A percentile compares a stretch with the other conserved stretches of the same genome.
phyloP scores from a whole-genome alignment of 371 early-diverging fungal genomes.

The Mucor indicus region DNA sequence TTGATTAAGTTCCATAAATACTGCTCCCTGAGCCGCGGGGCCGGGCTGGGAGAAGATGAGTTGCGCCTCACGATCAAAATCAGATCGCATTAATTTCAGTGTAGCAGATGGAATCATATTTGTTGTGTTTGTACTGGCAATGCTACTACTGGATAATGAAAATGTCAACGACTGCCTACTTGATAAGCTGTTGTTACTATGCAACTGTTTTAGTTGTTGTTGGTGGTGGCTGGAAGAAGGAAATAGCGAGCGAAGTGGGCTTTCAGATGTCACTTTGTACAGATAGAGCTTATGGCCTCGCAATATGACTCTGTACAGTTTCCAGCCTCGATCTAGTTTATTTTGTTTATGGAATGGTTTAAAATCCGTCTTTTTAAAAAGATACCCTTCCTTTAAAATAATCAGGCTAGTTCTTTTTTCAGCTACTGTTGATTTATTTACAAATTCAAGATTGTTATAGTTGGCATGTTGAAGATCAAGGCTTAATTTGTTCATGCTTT shows the following conservation, averaged over 20 bases:
- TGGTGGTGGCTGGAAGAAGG: constrained; percentile 29
- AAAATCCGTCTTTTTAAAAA: constrained; percentile 66
- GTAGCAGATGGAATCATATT: background rate
- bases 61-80: constrained; percentile 29
- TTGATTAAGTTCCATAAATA: constrained; percentile 24
- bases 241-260: constrained; percentile 49
- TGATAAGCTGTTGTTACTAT: constrained; percentile 10
- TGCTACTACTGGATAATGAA: constrained; percentile 34
- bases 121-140: constrained; percentile 23
- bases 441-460: too few species aligned
- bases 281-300: constrained; percentile 80
- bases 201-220: constrained; percentile 2
- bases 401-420: constrained; percentile 37
- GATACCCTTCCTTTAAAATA: constrained; percentile 57
- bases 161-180: constrained; percentile 17
- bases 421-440: too few species aligned
- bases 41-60: constrained; percentile 13
- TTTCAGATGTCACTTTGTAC: constrained; percentile 69
- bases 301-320: constrained; percentile 70
- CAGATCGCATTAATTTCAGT: constrained; percentile 2
- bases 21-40: constrained; percentile 16
- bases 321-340: constrained; percentile 71
- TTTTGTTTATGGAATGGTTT: constrained; percentile 48
- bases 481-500: too few species aligned
- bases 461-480: too few species aligned